These are phyloP conservation scores for Skeletonema grethae DNA, from an alignment of 108 stramenopile genomes.

Conservation along the genomic window DNA sequence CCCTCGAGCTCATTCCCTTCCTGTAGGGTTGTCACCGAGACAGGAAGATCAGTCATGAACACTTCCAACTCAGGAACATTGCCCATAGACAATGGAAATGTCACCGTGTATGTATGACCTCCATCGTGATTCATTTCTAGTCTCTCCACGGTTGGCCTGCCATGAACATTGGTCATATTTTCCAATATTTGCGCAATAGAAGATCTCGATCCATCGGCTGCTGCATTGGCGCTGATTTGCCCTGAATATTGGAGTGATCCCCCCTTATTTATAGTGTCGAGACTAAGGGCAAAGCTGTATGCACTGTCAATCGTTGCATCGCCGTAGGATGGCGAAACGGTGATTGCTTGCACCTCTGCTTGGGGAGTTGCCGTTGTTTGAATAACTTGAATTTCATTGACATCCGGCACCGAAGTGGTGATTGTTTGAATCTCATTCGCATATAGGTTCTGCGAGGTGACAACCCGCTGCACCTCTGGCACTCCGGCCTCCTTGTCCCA, in stretches of 20 bases:
- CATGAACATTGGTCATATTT: constrained; percentile 61
- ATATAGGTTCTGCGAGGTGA: constrained; percentile 69
- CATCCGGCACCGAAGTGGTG: constrained; percentile 53
- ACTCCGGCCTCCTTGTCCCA: constrained; percentile 84
- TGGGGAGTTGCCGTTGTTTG: constrained; percentile 46
- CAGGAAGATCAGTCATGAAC: constrained; percentile 56
- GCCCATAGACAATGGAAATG: constrained; percentile 68
- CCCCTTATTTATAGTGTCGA: constrained; percentile 55
- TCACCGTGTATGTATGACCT: constrained; percentile 69
- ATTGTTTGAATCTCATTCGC: constrained; percentile 84
- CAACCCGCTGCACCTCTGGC: constrained; percentile 73
- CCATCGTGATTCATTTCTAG: constrained; percentile 49
- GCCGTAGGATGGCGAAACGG: constrained; percentile 49
- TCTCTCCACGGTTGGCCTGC: constrained; percentile 43
- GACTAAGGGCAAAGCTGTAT: constrained; percentile 56
- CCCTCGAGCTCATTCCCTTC: constrained; percentile 79
- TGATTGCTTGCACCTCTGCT: constrained; percentile 73
- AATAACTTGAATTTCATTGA: constrained; percentile 76
- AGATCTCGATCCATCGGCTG: constrained; percentile 40
- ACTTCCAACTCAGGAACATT: constrained; percentile 73
- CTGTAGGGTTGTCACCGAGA: constrained; percentile 53
- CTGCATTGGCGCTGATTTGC: constrained; percentile 60
- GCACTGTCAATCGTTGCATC: constrained; percentile 48
- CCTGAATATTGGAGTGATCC: constrained; percentile 68
- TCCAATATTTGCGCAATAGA: constrained; percentile 59